These are phyloP conservation scores for Inosperma sp. DNA, from an alignment of 768 basidiomycete genomes.

Conservation along the genomic window DNA sequence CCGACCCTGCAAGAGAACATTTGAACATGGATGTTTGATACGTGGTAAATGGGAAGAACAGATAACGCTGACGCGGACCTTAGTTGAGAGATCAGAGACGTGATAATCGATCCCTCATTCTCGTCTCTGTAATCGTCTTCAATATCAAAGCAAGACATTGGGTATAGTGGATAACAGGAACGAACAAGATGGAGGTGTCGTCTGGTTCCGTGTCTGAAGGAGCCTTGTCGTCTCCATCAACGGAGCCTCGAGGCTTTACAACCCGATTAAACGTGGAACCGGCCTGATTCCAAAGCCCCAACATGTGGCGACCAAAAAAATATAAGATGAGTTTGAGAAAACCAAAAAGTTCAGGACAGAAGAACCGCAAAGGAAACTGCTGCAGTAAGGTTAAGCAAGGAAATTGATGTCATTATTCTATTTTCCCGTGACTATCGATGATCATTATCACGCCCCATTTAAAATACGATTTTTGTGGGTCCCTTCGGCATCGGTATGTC, in stretches of 20 bases:
- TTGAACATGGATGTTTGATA: background rate
- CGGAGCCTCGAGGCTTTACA: constrained; percentile 60
- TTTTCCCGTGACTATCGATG: background rate
- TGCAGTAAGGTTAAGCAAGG: no score
- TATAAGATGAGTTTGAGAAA: constrained; percentile 2
- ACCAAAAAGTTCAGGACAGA: background rate
- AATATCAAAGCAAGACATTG: constrained; percentile 31
- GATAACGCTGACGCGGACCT: constrained; percentile 42
- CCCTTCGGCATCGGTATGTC: constrained; percentile 55
- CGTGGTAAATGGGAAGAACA: background rate
- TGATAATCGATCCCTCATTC: constrained; percentile 87
- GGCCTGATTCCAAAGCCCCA: constrained; percentile 74
- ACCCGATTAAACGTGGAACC: constrained; percentile 51
- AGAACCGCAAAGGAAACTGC: no score
- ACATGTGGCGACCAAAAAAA: constrained; percentile 43
- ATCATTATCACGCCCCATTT: constrained; percentile 11
- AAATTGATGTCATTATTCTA: background rate
- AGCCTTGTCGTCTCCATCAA: constrained; percentile 62
- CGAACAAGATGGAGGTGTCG: constrained; percentile 85
- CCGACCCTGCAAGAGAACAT: constrained; percentile 69
- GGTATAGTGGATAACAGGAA: constrained; percentile 27
- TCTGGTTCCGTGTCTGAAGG: constrained; percentile 84
- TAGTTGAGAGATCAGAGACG: constrained; percentile 84
- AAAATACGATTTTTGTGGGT: constrained; percentile 78
- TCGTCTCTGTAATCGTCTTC: constrained; percentile 64